Percentiles rank a stretch among this genome's conserved stretches.
Evolutionary conservation across 2,329 filamentous ascomycete genomes (phyloP).

Genomic region (Lasiodiplodia citricola): DNA sequence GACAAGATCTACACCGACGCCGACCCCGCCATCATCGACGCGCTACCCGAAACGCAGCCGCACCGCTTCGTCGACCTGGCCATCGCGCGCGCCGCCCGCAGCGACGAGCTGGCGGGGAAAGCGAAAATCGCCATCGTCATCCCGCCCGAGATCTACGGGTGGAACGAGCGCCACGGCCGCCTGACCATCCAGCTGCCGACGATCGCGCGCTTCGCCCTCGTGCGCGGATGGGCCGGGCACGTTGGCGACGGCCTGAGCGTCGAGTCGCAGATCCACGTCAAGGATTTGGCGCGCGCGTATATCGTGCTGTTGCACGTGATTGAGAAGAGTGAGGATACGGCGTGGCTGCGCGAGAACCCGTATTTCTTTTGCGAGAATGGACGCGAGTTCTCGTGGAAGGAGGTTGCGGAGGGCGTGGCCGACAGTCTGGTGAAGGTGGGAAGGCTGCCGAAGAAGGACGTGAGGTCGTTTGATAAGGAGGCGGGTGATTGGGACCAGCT

Average conservation of each 20-base stretch:
- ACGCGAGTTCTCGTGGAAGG: constrained; percentile 51
- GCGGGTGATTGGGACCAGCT: constrained; percentile 48
- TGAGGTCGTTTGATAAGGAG: constrained; percentile 34
- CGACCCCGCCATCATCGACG: constrained; percentile 47
- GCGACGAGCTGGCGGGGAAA: constrained; percentile 42
- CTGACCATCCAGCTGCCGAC: constrained; percentile 56
- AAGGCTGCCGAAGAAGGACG: constrained; percentile 43
- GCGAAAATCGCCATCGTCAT: constrained; percentile 57
- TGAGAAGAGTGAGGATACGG: constrained; percentile 38
- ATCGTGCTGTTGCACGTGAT: constrained; percentile 43
- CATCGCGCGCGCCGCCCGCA: constrained; percentile 44
- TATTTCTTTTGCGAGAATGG: constrained; percentile 59
- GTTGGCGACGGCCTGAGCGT: constrained; percentile 52
- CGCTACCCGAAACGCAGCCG: constrained; percentile 48
- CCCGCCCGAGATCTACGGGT: constrained; percentile 55
- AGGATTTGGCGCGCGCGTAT: constrained; percentile 47
- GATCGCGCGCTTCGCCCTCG: constrained; percentile 54
- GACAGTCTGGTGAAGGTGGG: constrained; percentile 45
- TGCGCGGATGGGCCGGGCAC: constrained; percentile 54
- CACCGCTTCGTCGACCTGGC: constrained; percentile 55
- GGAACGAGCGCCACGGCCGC: constrained; percentile 45
- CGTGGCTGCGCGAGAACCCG: constrained; percentile 48
- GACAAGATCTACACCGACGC: constrained; percentile 53
- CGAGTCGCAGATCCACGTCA: constrained; percentile 54
- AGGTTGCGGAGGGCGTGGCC: constrained; percentile 47